Base-by-base conservation (phyloP, 257 asterid species). In the Solanum sejunctum region DNA sequence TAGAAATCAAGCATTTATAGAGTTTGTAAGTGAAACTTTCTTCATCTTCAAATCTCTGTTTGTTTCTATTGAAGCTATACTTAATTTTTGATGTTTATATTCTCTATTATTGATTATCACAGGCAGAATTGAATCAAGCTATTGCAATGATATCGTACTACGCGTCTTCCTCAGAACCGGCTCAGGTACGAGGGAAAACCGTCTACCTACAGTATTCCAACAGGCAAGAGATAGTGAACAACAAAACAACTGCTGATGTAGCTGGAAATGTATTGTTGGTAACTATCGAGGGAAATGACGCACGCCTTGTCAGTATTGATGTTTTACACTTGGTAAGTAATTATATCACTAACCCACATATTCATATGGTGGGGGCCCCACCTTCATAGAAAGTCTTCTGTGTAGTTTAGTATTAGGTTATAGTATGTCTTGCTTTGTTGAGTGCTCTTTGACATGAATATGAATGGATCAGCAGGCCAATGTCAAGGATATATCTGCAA, bases 221-320 rank as follows among this genome's bases (percentile, higher is more conserved):
- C 98, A 90, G 99, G 89, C 98, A 94, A 91, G 99, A 97, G 89
- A 97, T 97, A 88, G 99, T 95, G 95, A 95, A 97, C 99, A 97
- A 95, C 93, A 97, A 93, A 92, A 97, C 99, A 72, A 93, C 97
- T 81, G 99, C 99, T 61, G 99, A 97, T 91, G 99, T 93, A 87
- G 99, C 99, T 88, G 99, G 99, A 82, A 97, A 95, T 88, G 99
- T 97, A 45, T 94, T 97, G 63, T 90, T 95, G 91, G 98, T 95
- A 82, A 95, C 99, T 64, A 94, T 97, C 84, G 99, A 97, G 90
- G 99, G 99, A 89, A 86, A 91, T 86, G 99, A 97, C 86, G 98
- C 99, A 8, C 99, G 99, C 41, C 94, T 92, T 85, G 99, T 97
- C 86, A 97, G 99, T 94, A 97, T 97, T 84, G 99, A 97, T 92